Evolutionary conservation across 73 alveolate species (phyloP).

Genomic region (Paraurostyla sp.): DNA sequence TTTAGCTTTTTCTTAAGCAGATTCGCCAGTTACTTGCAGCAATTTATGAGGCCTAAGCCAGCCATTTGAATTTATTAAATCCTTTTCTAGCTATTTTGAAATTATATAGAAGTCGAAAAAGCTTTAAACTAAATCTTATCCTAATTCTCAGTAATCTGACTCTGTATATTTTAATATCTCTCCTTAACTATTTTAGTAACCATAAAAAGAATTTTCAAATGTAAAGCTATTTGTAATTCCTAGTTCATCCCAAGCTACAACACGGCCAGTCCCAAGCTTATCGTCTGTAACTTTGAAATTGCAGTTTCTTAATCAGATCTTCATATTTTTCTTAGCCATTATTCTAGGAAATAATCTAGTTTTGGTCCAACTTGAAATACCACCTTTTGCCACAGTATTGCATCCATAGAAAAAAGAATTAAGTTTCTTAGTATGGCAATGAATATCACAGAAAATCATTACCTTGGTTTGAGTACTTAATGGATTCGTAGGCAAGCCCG

Average conservation of each 20-base stretch:
- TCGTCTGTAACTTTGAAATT: constrained; percentile 68
- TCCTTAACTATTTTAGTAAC: constrained; percentile 35
- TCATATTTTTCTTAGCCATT: constrained; percentile 55
- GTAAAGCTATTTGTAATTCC: constrained; percentile 74
- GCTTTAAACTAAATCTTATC: background rate
- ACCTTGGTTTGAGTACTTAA: constrained; percentile 67
- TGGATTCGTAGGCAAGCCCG: too few species aligned
- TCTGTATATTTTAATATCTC: background rate
- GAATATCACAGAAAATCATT: constrained; percentile 88
- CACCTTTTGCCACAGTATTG: constrained; percentile 80
- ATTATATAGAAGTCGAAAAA: constrained; percentile 13
- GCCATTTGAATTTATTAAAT: constrained; percentile 57
- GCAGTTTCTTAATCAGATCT: constrained; percentile 59
- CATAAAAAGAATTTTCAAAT: constrained; percentile 76
- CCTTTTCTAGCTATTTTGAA: constrained; percentile 48
- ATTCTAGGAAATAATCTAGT: constrained; percentile 67
- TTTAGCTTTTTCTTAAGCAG: constrained; percentile 56
- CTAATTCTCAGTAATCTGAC: constrained; percentile 10
- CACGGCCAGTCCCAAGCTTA: constrained; percentile 78
- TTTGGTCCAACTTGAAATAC: constrained; percentile 75
- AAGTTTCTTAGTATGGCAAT: constrained; percentile 92
- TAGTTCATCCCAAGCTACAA: constrained; percentile 76
- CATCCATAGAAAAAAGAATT: constrained; percentile 94
- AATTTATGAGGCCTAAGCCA: constrained; percentile 73
- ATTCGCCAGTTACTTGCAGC: constrained; percentile 68